Conservation (phyloP, 352 stramenopile species). For the Phytophthora cryptogea region DNA sequence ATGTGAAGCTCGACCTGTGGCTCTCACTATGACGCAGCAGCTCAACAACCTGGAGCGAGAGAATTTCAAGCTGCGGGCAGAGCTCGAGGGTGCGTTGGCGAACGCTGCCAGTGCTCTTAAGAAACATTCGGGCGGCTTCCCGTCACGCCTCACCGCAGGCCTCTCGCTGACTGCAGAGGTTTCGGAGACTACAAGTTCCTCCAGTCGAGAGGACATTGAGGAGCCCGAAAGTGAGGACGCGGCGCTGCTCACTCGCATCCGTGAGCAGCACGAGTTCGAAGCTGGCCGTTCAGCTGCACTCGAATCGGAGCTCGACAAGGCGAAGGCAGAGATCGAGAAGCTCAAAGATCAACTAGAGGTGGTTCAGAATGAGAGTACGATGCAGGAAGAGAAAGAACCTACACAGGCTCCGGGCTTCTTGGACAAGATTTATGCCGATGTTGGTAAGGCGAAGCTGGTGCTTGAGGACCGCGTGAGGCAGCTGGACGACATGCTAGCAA, state of each 20-base stretch:
- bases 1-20: conserved; percentile 41
- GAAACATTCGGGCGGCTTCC: conserved; percentile 33
- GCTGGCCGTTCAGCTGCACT: conserved; percentile 36
- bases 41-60: conserved; percentile 74
- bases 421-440: conserved; percentile 82
- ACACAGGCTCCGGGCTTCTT: conserved; percentile 50
- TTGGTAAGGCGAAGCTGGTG: conserved; percentile 76
- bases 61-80: conserved; percentile 69
- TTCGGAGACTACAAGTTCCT: conserved; percentile 53
- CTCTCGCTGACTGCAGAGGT: conserved; percentile 41
- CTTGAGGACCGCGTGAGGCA: conserved; percentile 76
- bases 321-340: conserved; percentile 41
- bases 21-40: conserved; percentile 71
- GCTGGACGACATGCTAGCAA: conserved; percentile 48
- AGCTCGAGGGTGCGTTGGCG: conserved; percentile 45
- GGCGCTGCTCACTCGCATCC: conserved; percentile 37
- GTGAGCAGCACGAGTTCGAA: conserved; percentile 42
- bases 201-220: conserved; percentile 55
- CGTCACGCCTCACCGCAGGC: conserved; percentile 26
- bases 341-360: conserved; percentile 39
- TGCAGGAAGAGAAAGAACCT: conserved; percentile 21
- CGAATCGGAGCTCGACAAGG: conserved; percentile 41
- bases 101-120: conserved; percentile 45
- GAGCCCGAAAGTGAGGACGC: conserved; percentile 42
- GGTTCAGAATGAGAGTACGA: conserved; percentile 16